phyloP scores from a whole-genome alignment of 352 stramenopile genomes.

The Globisporangium iwayamae region DNA sequence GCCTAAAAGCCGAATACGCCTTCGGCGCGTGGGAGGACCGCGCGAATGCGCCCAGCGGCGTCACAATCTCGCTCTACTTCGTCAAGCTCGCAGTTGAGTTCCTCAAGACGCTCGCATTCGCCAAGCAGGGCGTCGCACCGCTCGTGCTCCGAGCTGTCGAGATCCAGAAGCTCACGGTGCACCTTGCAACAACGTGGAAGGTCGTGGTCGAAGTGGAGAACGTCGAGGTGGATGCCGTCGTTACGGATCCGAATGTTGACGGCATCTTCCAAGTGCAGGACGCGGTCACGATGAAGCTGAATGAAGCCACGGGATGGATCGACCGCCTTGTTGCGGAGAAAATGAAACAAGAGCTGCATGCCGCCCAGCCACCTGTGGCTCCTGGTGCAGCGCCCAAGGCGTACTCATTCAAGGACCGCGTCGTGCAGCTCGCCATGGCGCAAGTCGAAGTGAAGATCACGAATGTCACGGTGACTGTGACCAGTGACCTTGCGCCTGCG shows the following conservation, averaged over 20 bases:
- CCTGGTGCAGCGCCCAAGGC: slow-evolving; percentile 18
- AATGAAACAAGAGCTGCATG: slow-evolving; percentile 27
- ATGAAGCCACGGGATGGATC: slow-evolving; percentile 37
- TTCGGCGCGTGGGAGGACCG: slow-evolving; percentile 43
- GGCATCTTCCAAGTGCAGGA: slow-evolving; percentile 45
- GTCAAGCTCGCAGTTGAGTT: slow-evolving; percentile 49
- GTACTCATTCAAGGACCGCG: slow-evolving; percentile 61
- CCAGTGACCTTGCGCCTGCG: slow-evolving; percentile 24
- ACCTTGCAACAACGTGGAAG: slow-evolving; percentile 49
- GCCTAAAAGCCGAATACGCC: slow-evolving; percentile 43
- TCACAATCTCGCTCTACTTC: slow-evolving; percentile 53
- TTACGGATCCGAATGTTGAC: slow-evolving; percentile 40
- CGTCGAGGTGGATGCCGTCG: slow-evolving; percentile 34
- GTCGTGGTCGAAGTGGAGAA: slow-evolving; percentile 52
- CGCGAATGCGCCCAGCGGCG: slow-evolving; percentile 28
- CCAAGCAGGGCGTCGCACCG: slow-evolving; percentile 52
- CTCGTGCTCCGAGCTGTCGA: slow-evolving; percentile 32
- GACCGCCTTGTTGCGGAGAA: slow-evolving; percentile 31
- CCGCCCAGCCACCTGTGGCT: neutral
- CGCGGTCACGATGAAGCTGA: slow-evolving; percentile 52
- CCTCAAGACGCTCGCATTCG: slow-evolving; percentile 52
- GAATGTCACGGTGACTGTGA: slow-evolving; percentile 37
- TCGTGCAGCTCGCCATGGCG: slow-evolving; percentile 54
- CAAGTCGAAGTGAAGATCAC: slow-evolving; percentile 57
- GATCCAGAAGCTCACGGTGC: slow-evolving; percentile 43